phyloP scores from a whole-genome alignment of 2,329 filamentous ascomycete species.

The Setomelanomma holmii region DNA sequence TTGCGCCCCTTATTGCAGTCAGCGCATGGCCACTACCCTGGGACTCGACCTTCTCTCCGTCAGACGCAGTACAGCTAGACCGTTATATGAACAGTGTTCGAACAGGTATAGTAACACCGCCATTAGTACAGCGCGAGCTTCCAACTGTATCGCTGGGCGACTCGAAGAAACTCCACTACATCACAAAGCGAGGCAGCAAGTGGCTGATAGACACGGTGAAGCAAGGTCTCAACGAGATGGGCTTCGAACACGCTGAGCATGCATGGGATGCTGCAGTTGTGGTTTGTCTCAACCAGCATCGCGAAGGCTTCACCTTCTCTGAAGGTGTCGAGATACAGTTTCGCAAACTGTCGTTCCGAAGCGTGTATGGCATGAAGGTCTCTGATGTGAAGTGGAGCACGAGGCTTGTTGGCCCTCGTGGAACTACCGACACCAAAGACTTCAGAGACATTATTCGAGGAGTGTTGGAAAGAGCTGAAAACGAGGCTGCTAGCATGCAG shows the following conservation, averaged over 20 bases:
- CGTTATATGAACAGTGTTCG: constrained; percentile 18
- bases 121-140: constrained; percentile 15
- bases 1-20: constrained; percentile 26
- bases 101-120: constrained; percentile 1
- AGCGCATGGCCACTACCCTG: constrained; percentile 35
- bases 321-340: constrained; percentile 33
- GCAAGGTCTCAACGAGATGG: constrained; percentile 26
- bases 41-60: constrained; percentile 33
- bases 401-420: constrained; percentile 7
- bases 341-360: constrained; percentile 35
- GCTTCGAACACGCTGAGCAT: constrained; percentile 31
- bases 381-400: constrained; percentile 28
- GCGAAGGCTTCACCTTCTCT: constrained; percentile 26
- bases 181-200: constrained; percentile 28
- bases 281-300: constrained; percentile 31
- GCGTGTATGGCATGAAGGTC: constrained; percentile 30
- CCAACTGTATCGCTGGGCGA: constrained; percentile 24
- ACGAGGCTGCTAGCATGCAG: constrained; percentile 4
- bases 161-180: constrained; percentile 34
- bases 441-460: constrained; percentile 29
- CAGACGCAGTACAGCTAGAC: constrained; percentile 25
- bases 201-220: constrained; percentile 38
- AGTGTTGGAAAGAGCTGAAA: constrained; percentile 26
- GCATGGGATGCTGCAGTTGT: constrained; percentile 19
- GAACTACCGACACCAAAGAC: constrained; percentile 15